phyloP scores from a whole-genome alignment of 371 early-diverging fungal species.

The Zychaea mexicana region DNA sequence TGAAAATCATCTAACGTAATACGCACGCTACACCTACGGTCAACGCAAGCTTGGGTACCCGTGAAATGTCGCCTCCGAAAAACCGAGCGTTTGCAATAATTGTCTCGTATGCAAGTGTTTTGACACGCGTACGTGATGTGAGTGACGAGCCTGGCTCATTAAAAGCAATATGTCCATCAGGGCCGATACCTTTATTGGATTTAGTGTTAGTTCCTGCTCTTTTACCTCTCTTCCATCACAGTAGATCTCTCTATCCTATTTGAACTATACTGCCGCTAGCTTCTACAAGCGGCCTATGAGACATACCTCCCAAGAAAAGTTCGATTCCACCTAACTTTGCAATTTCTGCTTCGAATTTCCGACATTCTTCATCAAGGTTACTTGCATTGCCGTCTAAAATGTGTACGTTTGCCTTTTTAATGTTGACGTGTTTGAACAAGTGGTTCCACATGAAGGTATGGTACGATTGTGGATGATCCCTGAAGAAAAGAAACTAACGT shows the following conservation, averaged over 20 bases:
- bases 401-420: constrained; percentile 78
- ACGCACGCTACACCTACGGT: constrained; percentile 89
- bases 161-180: constrained; percentile 92
- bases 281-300: too few relatives aligned
- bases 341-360: constrained; percentile 79
- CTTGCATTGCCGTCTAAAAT: constrained; percentile 85
- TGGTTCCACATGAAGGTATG: constrained; percentile 89
- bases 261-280: too few relatives aligned
- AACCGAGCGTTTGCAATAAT: constrained; percentile 89
- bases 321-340: constrained; percentile 81
- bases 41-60: constrained; percentile 87
- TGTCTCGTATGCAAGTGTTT: constrained; percentile 92
- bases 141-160: constrained; percentile 91
- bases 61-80: constrained; percentile 85
- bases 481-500: not conserved
- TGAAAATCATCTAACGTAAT: not conserved
- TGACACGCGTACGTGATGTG: constrained; percentile 83
- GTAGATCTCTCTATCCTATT: too few relatives aligned
- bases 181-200: constrained; percentile 72
- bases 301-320: constrained; percentile 71
- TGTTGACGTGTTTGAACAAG: constrained; percentile 83
- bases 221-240: too few relatives aligned
- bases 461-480: constrained; percentile 82
- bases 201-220: too few relatives aligned
- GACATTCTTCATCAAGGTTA: constrained; percentile 81